These are phyloP conservation scores for Nicotiana tomentosiformis DNA, from an alignment of 257 asterid species.

Conservation along the genomic window DNA sequence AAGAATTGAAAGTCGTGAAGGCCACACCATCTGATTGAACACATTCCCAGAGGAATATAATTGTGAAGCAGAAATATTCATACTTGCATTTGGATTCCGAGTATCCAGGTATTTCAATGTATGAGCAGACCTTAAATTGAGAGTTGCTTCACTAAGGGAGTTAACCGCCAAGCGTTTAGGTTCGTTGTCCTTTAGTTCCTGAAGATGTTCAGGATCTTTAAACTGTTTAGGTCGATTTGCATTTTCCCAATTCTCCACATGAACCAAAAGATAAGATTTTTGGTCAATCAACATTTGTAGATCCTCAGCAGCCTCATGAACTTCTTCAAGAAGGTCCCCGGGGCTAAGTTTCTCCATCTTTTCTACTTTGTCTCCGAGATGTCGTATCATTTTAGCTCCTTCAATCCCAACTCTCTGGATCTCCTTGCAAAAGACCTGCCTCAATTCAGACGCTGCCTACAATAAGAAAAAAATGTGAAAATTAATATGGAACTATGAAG, in stretches of 20 bases:
- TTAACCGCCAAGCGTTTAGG: slow-evolving; percentile 29
- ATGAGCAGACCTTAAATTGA: slow-evolving; percentile 39
- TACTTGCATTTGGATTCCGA: slow-evolving; percentile 23
- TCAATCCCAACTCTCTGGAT: slow-evolving; percentile 76
- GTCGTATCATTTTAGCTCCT: slow-evolving; percentile 74
- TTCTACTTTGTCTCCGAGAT: slow-evolving; percentile 78
- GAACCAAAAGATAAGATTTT: slow-evolving; percentile 76
- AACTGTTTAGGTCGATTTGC: slow-evolving; percentile 42
- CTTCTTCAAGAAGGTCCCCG: slow-evolving; percentile 52
- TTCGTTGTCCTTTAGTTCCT: slow-evolving; percentile 66
- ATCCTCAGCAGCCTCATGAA: slow-evolving; percentile 87
- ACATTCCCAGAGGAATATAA: slow-evolving; percentile 57
- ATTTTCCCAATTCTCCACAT: slow-evolving; percentile 71
- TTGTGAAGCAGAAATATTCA: slow-evolving; percentile 39
- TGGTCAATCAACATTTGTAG: slow-evolving; percentile 75
- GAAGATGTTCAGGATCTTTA: slow-evolving; percentile 48
- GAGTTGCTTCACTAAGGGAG: slow-evolving; percentile 44
- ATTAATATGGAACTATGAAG: slow-evolving; percentile 44
- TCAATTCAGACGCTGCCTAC: slow-evolving; percentile 75
- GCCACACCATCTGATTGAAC: slow-evolving; percentile 74
- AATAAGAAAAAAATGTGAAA: background rate
- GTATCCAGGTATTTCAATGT: slow-evolving; percentile 28
- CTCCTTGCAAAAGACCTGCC: slow-evolving; percentile 56
- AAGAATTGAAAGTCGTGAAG: slow-evolving; percentile 75
- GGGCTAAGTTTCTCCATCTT: slow-evolving; percentile 81